Percentiles rank a stretch among this genome's conserved stretches.
Conservation (phyloP, 2,329 filamentous ascomycete species). For the Pyrenophora tritici-repentis region DNA sequence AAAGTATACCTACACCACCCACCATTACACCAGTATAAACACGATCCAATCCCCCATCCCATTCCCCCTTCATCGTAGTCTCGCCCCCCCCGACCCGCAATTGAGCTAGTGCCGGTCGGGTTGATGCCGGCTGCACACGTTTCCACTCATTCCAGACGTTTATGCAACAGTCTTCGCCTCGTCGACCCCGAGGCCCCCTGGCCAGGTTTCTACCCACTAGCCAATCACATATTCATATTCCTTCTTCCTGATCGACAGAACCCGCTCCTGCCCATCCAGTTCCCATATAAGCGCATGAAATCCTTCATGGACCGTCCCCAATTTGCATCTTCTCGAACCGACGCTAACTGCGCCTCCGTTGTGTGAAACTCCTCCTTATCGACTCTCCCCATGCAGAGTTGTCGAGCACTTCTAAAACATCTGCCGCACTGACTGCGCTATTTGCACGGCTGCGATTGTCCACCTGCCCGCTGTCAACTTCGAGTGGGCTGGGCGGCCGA, state of each 20-base stretch:
- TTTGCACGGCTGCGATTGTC: slow-evolving; percentile 64
- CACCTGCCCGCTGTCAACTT: slow-evolving; percentile 34
- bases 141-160: slow-evolving; percentile 36
- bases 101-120: slow-evolving; percentile 9
- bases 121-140: slow-evolving; percentile 19
- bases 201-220: slow-evolving; percentile 24
- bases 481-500: slow-evolving; percentile 46
- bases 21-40: slow-evolving; percentile 9
- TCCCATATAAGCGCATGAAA: slow-evolving; percentile 2
- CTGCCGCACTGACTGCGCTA: slow-evolving; percentile 73
- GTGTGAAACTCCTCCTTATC: slow-evolving; percentile 84
- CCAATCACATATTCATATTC: slow-evolving; percentile 22
- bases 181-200: slow-evolving; percentile 22
- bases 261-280: slow-evolving; percentile 9
- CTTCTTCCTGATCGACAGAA: slow-evolving; percentile 11
- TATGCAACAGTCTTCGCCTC: slow-evolving; percentile 39
- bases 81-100: neutral
- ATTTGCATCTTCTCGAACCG: neutral
- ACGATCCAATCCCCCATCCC: slow-evolving; percentile 11
- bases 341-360: slow-evolving; percentile 51
- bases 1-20: slow-evolving; percentile 9
- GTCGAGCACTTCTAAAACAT: slow-evolving; percentile 83
- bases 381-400: slow-evolving; percentile 93
- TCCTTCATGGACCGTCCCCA: neutral
- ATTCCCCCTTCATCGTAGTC: slow-evolving; percentile 1